A percentile compares a stretch with the other conserved stretches of the same genome.
Conservation (phyloP, 2,329 filamentous ascomycete species). For the Pseudogymnoascus destructans region DNA sequence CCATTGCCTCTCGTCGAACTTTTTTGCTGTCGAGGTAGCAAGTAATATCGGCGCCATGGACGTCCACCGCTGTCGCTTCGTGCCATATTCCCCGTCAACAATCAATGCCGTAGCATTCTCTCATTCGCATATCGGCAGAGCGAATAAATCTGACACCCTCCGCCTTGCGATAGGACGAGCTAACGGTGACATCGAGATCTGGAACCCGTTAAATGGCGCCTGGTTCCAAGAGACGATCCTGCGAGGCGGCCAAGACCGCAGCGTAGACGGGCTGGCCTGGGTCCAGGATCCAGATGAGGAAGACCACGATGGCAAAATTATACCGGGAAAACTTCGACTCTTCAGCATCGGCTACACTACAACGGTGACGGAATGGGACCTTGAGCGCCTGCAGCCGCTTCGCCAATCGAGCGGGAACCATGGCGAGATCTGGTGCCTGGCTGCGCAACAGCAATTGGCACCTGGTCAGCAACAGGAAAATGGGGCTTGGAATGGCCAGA, state of each 20-base stretch:
- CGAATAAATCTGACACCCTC: slow-evolving; percentile 43
- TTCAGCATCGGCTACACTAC: slow-evolving; percentile 96
- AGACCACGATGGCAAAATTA: slow-evolving; percentile 45
- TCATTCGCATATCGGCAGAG: slow-evolving; percentile 45
- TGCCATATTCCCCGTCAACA: slow-evolving; percentile 78
- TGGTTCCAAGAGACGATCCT: slow-evolving; percentile 90
- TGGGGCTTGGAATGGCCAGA: slow-evolving; percentile 32
- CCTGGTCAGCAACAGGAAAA: slow-evolving; percentile 19
- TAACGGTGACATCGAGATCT: slow-evolving; percentile 95
- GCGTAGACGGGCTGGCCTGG: slow-evolving; percentile 85
- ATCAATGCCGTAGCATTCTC: slow-evolving; percentile 96
- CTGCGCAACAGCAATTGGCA: slow-evolving; percentile 53
- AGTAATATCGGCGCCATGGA: slow-evolving; percentile 49
- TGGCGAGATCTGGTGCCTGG: slow-evolving; percentile 94
- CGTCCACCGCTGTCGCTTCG: slow-evolving; percentile 92
- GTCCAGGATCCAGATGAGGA: slow-evolving; percentile 70
- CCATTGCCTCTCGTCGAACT: slow-evolving; percentile 10
- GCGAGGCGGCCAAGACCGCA: slow-evolving; percentile 68
- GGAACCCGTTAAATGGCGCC: slow-evolving; percentile 63
- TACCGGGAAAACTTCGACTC: slow-evolving; percentile 63
- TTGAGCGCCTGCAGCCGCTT: slow-evolving; percentile 63
- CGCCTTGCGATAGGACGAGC: slow-evolving; percentile 81
- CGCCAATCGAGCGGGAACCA: slow-evolving; percentile 83
- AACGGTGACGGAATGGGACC: slow-evolving; percentile 88
- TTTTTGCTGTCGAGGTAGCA: slow-evolving; percentile 10